phyloP scores from a whole-genome alignment of 164 flowering plant species.

The Berberis thunbergii region DNA sequence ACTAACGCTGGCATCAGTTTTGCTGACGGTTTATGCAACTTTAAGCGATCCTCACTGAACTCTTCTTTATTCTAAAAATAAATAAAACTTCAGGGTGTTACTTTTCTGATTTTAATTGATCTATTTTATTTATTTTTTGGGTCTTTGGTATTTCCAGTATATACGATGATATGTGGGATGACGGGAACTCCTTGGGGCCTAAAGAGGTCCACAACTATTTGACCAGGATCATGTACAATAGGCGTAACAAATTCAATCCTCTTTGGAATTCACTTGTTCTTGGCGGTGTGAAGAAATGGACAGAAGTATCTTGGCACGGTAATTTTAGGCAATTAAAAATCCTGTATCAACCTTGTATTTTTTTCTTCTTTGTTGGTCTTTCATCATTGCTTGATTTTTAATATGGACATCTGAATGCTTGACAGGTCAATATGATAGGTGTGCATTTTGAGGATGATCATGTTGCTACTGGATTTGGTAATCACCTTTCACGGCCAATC shows the following conservation, averaged over 20 bases:
- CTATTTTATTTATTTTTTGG: background rate
- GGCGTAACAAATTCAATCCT: conserved; percentile 46
- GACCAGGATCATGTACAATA: conserved; percentile 35
- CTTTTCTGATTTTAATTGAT: background rate
- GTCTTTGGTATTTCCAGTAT: conserved; percentile 37
- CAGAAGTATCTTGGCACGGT: conserved; percentile 94
- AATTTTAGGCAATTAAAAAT: conserved; percentile 4
- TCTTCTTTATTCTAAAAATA: background rate
- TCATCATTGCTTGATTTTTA: background rate
- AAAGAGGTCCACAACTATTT: conserved; percentile 88
- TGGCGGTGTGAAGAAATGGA: conserved; percentile 90
- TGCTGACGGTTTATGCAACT: background rate
- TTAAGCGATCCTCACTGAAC: background rate
- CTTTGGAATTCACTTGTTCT: conserved; percentile 94
- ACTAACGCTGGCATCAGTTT: background rate
- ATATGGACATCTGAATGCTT: background rate
- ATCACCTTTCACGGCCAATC: conserved; percentile 90
- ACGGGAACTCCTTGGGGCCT: conserved; percentile 92
- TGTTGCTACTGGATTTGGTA: conserved; percentile 97
- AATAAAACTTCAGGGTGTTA: background rate
- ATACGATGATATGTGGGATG: conserved; percentile 98
- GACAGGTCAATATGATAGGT: conserved; percentile 90
- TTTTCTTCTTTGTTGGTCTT: no score
- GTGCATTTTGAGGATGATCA: conserved; percentile 85
- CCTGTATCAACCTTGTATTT: no score